phyloP scores from a whole-genome alignment of 2,329 filamentous ascomycete species.

The Claviceps spartinae region DNA sequence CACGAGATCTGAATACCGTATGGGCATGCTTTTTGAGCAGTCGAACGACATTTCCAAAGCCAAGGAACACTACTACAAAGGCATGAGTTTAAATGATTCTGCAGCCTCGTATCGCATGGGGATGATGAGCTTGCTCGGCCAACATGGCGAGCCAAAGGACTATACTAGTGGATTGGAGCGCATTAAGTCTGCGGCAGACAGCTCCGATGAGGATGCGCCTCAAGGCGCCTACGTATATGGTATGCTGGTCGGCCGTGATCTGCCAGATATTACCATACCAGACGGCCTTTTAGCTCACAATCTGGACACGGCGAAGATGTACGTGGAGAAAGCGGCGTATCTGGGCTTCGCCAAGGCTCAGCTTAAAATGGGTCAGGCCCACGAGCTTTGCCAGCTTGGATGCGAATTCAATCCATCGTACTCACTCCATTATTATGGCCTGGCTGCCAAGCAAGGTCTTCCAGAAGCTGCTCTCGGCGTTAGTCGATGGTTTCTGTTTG shows the following conservation, averaged over 20 bases:
- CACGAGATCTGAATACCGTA: conserved; percentile 82
- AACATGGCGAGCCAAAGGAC: conserved; percentile 81
- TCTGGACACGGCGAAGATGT: conserved; percentile 60
- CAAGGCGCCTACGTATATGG: conserved; percentile 93
- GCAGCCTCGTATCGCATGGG: conserved; percentile 77
- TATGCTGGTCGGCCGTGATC: conserved; percentile 80
- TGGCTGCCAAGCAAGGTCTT: conserved; percentile 85
- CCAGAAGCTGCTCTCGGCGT: conserved; percentile 90
- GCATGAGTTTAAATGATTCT: conserved; percentile 69
- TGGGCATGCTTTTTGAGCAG: conserved; percentile 96
- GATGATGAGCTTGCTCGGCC: conserved; percentile 94
- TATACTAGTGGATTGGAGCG: conserved; percentile 65
- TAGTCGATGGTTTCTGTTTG: conserved; percentile 97
- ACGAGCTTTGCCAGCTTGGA: conserved; percentile 83
- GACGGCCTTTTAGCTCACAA: conserved; percentile 56
- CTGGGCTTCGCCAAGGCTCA: conserved; percentile 93
- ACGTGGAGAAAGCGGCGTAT: conserved; percentile 93
- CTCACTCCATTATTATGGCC: conserved; percentile 88
- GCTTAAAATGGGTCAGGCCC: conserved; percentile 91
- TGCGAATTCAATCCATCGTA: conserved; percentile 91
- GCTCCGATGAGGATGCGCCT: conserved; percentile 88
- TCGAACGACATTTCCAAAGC: conserved; percentile 88
- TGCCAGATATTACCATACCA: conserved; percentile 81
- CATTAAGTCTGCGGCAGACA: conserved; percentile 70
- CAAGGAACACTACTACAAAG: conserved; percentile 76